Evolutionary conservation across 148 eudicot genomes (phyloP).

Genomic region (Tetragonia tetragonoides): DNA sequence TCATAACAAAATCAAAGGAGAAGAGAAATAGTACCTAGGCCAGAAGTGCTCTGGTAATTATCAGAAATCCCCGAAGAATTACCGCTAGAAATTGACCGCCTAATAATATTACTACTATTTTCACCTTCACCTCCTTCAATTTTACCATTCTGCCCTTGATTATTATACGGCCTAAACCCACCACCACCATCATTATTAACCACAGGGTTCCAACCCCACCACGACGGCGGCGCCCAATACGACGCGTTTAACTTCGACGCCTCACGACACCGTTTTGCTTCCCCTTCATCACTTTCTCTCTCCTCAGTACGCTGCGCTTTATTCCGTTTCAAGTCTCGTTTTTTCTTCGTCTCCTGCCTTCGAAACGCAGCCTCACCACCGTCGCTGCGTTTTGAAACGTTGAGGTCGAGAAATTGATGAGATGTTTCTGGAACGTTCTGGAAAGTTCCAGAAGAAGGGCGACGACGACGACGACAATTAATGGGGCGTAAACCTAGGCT

Average conservation of each 20-base stretch:
- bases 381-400: slow-evolving; percentile 17
- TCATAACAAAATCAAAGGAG: too few species aligned
- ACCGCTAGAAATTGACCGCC: slow-evolving; percentile 29
- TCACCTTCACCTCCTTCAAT: slow-evolving; percentile 8
- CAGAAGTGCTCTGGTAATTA: slow-evolving; percentile 39
- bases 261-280: slow-evolving; percentile 12
- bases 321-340: slow-evolving; percentile 42
- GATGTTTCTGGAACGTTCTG: not conserved
- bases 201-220: slow-evolving; percentile 19
- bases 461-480: not conserved
- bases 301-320: not conserved
- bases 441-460: slow-evolving; percentile 2
- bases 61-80: slow-evolving; percentile 44
- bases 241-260: slow-evolving; percentile 1
- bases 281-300: slow-evolving; percentile 5
- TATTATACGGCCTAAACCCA: slow-evolving; percentile 19
- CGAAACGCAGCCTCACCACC: slow-evolving; percentile 36
- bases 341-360: slow-evolving; percentile 41
- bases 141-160: slow-evolving; percentile 21
- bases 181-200: not conserved
- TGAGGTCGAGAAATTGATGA: slow-evolving; percentile 3
- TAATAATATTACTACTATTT: not conserved
- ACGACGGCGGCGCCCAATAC: slow-evolving; percentile 13
- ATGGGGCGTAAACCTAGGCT: slow-evolving; percentile 39
- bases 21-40: slow-evolving; percentile 36